Evolutionary conservation across 75 land plant genomes (phyloP), one percentile per base, ranked within the genome.

Genomic region (Picea glauca): DNA sequence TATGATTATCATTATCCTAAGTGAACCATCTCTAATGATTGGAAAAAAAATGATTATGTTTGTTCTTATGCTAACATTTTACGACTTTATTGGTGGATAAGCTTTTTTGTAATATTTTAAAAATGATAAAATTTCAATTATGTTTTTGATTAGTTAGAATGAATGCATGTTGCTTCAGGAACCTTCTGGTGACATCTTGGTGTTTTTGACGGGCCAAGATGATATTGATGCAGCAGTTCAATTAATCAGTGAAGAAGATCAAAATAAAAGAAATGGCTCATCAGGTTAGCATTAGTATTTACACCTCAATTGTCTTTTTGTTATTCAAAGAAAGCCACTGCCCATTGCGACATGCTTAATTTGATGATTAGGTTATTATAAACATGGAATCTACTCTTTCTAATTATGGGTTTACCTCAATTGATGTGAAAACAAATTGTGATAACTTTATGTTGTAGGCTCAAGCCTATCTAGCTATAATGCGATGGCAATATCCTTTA

Each of bases 171-270:
- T 18, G 31, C 58, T 77, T 17, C 78, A 96, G 96, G 98, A 96
- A 78, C 87, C 89, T 5, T 79, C 81, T 61, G 99, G 99, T 11
- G 98, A 96, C 86, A 87, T 96, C 57, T 79, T 96, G 64, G 95
- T 96, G 31, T 96, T 96, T 76, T 85, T 96, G 31, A 96, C 99
- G 0, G 99, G 99, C 76, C 95, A 96, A 88, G 95, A 96, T 83
- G 99, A 96, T 81, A 93, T 96, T 78, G 97, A 96, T 83, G 92
- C 93, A 30, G 90, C 90, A 26, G 83, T 90, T 57, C 88, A 94
- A 82, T 62, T 92, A 76, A 81, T 96, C 14, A 85, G 68, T 60
- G 95, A 94, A 74, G 93, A 96, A 76, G 81, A 84, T 70, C 89
- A 84, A 54, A 84, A 77, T 61, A 60, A 33, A 63, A 62, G 67